These are phyloP conservation scores for Lithospermum erythrorhizon DNA, from an alignment of 257 asterid species.

Conservation along the genomic window DNA sequence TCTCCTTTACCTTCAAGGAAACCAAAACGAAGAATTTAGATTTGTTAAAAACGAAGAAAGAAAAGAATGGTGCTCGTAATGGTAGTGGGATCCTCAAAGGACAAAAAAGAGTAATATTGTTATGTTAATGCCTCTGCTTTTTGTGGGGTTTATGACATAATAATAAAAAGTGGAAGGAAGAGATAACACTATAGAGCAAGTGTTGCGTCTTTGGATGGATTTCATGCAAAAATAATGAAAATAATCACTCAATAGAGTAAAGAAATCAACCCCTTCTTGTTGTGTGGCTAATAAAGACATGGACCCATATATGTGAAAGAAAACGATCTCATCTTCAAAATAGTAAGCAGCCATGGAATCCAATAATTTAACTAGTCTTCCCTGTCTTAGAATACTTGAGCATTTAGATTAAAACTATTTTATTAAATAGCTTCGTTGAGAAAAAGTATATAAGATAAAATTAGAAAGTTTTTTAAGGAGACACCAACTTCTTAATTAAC, in stretches of 20 bases:
- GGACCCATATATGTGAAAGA: slow-evolving; percentile 32
- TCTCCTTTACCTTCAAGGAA: not conserved
- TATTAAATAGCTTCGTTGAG: too few species aligned
- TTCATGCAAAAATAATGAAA: slow-evolving; percentile 28
- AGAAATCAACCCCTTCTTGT: slow-evolving; percentile 24
- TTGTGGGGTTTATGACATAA: not conserved
- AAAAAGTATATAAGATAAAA: too few species aligned
- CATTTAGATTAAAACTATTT: too few species aligned
- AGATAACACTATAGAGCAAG: slow-evolving; percentile 8
- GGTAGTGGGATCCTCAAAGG: not conserved
- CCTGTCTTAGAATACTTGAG: too few species aligned
- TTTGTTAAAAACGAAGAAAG: not conserved
- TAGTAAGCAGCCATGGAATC: not conserved
- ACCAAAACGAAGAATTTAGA: too few species aligned
- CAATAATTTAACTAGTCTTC: not conserved
- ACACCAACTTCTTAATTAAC: too few species aligned
- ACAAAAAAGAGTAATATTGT: too few species aligned
- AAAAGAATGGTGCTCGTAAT: not conserved
- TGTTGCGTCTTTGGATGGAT: slow-evolving; percentile 43
- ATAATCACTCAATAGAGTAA: slow-evolving; percentile 38
- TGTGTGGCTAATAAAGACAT: slow-evolving; percentile 41
- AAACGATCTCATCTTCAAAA: slow-evolving; percentile 9
- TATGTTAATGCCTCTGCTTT: too few species aligned
- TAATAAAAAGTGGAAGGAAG: not conserved
- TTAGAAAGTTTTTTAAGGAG: too few species aligned